These are phyloP conservation scores for Termitomyces sp. DNA, from an alignment of 768 basidiomycete genomes.

Conservation along the genomic window DNA sequence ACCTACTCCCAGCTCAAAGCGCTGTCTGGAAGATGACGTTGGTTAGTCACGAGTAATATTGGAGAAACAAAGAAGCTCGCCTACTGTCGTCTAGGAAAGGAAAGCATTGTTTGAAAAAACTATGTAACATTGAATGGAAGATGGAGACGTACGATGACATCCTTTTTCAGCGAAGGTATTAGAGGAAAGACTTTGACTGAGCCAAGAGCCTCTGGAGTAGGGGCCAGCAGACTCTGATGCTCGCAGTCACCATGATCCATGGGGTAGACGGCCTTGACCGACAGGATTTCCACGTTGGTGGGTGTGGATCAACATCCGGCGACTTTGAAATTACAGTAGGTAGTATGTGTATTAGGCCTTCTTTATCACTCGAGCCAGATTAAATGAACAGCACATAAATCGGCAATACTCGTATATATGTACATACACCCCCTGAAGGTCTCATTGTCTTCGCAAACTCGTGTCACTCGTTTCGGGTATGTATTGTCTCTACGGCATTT, in stretches of 20 bases:
- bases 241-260: conserved; percentile 36
- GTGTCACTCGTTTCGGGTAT: conserved; percentile 4
- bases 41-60: conserved; percentile 12
- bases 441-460: conserved; percentile 16
- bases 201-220: conserved; percentile 52
- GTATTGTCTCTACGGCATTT: conserved; percentile 13
- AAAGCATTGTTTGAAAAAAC: conserved; percentile 14
- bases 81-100: conserved; percentile 39
- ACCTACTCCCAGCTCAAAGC: conserved; percentile 79
- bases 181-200: conserved; percentile 77
- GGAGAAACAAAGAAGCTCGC: conserved; percentile 20
- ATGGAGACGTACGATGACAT: conserved; percentile 53
- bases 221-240: conserved; percentile 42
- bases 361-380: neutral
- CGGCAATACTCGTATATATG: neutral
- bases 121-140: neutral
- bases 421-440: neutral
- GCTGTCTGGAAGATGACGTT: conserved; percentile 41
- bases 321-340: neutral
- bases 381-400: too few species aligned
- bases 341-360: neutral
- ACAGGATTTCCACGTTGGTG: neutral
- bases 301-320: neutral
- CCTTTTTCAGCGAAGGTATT: conserved; percentile 65
- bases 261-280: neutral